Percentiles rank a stretch among this genome's conserved stretches.
Conservation (phyloP, 2,329 filamentous ascomycete genomes). For the Aspergillus sp. region DNA sequence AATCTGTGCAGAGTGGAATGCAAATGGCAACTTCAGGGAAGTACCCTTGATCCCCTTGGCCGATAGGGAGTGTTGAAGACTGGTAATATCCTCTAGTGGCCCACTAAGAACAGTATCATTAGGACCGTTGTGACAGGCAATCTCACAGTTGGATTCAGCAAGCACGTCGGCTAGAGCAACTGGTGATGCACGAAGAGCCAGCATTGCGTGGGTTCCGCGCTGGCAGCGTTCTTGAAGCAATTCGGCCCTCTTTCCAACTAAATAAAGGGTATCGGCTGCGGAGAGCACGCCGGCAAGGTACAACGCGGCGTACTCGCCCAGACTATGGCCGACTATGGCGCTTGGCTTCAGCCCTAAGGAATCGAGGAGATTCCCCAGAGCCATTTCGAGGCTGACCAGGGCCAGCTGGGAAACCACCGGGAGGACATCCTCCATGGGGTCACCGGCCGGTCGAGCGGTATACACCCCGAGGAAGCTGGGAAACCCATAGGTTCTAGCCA, state of each 20-base stretch:
- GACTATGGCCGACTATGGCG: constrained; percentile 43
- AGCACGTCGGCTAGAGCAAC: constrained; percentile 40
- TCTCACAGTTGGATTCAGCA: not conserved
- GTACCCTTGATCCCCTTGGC: constrained; percentile 59
- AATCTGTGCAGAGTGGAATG: constrained; percentile 39
- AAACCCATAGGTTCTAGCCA: constrained; percentile 34
- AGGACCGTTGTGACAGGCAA: constrained; percentile 74
- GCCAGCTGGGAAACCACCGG: constrained; percentile 25
- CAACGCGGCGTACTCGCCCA: constrained; percentile 40
- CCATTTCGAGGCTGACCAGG: constrained; percentile 43
- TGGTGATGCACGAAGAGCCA: constrained; percentile 51
- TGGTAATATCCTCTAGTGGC: constrained; percentile 59
- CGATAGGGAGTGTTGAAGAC: constrained; percentile 51
- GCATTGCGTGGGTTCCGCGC: constrained; percentile 65
- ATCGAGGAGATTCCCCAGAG: constrained; percentile 36
- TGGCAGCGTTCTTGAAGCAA: constrained; percentile 66
- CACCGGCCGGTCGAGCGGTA: constrained; percentile 27
- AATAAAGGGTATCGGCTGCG: constrained; percentile 50
- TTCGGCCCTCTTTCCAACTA: constrained; percentile 68
- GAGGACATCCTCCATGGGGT: constrained; percentile 26
- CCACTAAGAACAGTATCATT: constrained; percentile 70
- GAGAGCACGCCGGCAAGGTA: constrained; percentile 34
- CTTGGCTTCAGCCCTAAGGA: constrained; percentile 39
- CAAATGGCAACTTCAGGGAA: constrained; percentile 63
- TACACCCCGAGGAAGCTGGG: constrained; percentile 30